Percentiles rank a stretch among this genome's conserved stretches.
Evolutionary conservation across 2,329 filamentous ascomycete species (phyloP).

Genomic region (Diaporthe citri): DNA sequence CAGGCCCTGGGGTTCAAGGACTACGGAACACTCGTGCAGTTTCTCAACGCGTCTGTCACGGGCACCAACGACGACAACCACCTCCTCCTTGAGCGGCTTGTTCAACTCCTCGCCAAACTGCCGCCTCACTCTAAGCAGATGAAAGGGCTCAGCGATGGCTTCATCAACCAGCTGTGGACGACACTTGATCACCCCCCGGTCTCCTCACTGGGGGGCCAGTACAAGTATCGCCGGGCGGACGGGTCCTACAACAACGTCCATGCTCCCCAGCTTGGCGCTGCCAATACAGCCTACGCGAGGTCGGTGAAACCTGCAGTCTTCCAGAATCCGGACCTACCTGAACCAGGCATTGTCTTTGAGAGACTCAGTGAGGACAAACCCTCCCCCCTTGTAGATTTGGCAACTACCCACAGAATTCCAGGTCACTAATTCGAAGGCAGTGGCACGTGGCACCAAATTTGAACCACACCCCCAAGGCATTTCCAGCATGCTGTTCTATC

Average conservation of each 20-base stretch:
- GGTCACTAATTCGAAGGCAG: conserved; percentile 51
- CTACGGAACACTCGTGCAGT: conserved; percentile 44
- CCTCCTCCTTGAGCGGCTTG: conserved; percentile 38
- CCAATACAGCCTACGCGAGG: conserved; percentile 76
- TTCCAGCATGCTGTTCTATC: conserved; percentile 80
- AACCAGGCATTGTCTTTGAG: conserved; percentile 76
- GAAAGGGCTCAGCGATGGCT: conserved; percentile 37
- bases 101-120: conserved; percentile 45
- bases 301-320: conserved; percentile 70
- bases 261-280: conserved; percentile 73
- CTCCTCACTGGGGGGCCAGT: conserved; percentile 3
- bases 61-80: conserved; percentile 38
- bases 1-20: conserved; percentile 48
- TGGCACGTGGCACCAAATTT: conserved; percentile 62
- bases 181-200: conserved; percentile 25
- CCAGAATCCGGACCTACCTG: conserved; percentile 69
- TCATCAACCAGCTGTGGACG: conserved; percentile 31
- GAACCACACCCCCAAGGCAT: conserved; percentile 71
- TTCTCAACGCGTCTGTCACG: conserved; percentile 35
- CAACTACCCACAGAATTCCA: too few species aligned
- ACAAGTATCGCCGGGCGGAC: conserved; percentile 53
- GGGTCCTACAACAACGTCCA: conserved; percentile 67
- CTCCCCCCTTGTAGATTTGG: neutral
- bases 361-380: conserved; percentile 57
- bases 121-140: conserved; percentile 45